Percentiles rank a stretch among this genome's conserved stretches.
phyloP scores from a whole-genome alignment of 108 stramenopile genomes.

The Cyclotella atomus region DNA sequence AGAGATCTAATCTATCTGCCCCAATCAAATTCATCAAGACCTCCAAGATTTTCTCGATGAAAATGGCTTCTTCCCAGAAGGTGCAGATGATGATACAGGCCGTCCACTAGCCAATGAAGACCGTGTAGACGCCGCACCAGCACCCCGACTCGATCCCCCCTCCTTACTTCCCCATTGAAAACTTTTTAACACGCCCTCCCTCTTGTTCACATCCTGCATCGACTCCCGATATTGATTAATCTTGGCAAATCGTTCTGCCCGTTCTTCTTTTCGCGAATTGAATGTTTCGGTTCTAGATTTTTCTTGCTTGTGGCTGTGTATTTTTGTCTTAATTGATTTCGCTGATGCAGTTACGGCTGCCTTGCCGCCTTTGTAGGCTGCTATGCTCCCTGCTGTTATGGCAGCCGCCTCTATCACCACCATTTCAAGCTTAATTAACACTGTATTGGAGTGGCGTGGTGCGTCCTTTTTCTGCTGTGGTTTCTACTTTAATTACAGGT shows the following conservation, averaged over 20 bases:
- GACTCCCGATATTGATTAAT: constrained; percentile 44
- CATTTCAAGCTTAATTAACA: no score
- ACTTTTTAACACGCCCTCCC: constrained; percentile 5
- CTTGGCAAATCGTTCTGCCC: constrained; percentile 40
- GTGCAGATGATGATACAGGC: no score
- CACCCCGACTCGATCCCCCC: neutral
- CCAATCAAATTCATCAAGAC: no score
- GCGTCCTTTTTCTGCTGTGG: neutral
- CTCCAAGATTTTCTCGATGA: no score
- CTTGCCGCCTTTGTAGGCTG: constrained; percentile 51
- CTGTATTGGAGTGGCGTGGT: neutral
- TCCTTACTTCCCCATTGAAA: constrained; percentile 34
- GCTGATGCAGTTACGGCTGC: constrained; percentile 28
- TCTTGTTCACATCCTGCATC: constrained; percentile 13
- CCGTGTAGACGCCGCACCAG: neutral
- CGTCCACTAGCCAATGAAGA: no score
- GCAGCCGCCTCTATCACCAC: constrained; percentile 48
- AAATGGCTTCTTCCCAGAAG: no score
- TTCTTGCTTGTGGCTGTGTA: constrained; percentile 31
- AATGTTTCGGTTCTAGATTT: constrained; percentile 29
- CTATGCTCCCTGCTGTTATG: constrained; percentile 50
- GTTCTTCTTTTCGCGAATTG: constrained; percentile 37
- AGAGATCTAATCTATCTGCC: no score
- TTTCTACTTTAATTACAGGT: neutral
- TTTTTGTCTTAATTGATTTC: constrained; percentile 34